Conservation (phyloP, 2,329 filamentous ascomycete species). For the Coniochaeta hoffmannii region DNA sequence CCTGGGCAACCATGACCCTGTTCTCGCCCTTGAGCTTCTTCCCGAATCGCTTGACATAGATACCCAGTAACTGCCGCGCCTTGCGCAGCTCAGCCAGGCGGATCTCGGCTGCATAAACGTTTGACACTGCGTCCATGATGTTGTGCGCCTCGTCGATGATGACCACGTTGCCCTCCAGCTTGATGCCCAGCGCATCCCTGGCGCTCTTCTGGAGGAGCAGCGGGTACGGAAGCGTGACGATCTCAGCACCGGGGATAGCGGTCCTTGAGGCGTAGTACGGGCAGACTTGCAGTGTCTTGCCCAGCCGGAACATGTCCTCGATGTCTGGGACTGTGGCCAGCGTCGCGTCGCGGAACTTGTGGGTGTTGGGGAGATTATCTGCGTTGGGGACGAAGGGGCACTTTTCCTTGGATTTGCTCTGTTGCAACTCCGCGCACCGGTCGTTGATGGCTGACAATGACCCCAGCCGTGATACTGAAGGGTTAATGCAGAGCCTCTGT, state of each 20-base stretch:
- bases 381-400: constrained; percentile 76
- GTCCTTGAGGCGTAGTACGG: constrained; percentile 94
- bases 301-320: constrained; percentile 76
- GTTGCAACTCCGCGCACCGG: constrained; percentile 81
- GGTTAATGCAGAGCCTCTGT: constrained; percentile 86
- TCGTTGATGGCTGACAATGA: constrained; percentile 84
- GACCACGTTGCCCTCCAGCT: constrained; percentile 80
- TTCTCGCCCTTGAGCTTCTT: constrained; percentile 87
- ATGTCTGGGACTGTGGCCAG: constrained; percentile 86
- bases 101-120: constrained; percentile 76
- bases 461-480: constrained; percentile 64
- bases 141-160: constrained; percentile 98
- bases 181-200: constrained; percentile 79
- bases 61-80: constrained; percentile 66
- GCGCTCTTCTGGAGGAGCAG: constrained; percentile 81
- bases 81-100: constrained; percentile 64
- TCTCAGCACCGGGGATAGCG: constrained; percentile 76
- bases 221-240: constrained; percentile 89
- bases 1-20: constrained; percentile 81
- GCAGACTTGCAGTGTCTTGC: constrained; percentile 73
- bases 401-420: constrained; percentile 57
- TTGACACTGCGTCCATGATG: constrained; percentile 87
- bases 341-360: constrained; percentile 78
- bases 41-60: constrained; percentile 82
- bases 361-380: constrained; percentile 62